Evolutionary conservation across 306 rosid genomes (phyloP), one percentile per base, ranked within the genome.

Genomic region (Cicer yamashitae): DNA sequence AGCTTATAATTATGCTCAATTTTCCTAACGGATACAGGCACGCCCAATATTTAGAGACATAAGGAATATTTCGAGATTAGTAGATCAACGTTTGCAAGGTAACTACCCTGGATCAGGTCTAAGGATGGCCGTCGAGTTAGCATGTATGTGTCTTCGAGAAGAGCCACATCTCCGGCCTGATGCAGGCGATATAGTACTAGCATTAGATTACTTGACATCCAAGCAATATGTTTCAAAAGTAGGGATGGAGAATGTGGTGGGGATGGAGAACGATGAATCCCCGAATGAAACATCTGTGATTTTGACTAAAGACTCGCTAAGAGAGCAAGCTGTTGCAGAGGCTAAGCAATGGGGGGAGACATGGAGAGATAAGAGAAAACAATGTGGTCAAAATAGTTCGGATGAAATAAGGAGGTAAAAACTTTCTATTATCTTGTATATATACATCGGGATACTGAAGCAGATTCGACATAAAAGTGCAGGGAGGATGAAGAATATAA

Each of bases 301-400:
- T 64, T 71, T 81, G 20, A 12, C 40, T 5, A 70, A 57, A 68
- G 81, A 60, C 34, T n/a, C 53, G 4, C 8, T 22, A 6, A 61
- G 89, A 65, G 85, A 82, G 67, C 38, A 71, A 81, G 87, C 87
- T 80, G 82, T 86, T 52, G 85, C 87, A 38, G 89, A 83, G 71
- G 87, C 89, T 51, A 86, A 63, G 65, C 72, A 58, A 7, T 86
- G 87, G 87, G 87, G 85, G 22, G 85, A 86, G 56, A 43, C 79
- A 10, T 79, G 81, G 73, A 79, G 87, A 81, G 83, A 71, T 0
- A 84, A 77, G 72, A 83, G 51, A 73, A 25, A 69, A 56, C 81
- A 77, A 68, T 76, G 77, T 62, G 46, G 44, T 37, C 70, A 76
- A 73, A 70, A 8, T 48, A 62, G 59, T 65, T 60, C 81, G 51